Conservation (phyloP, 2,329 filamentous ascomycete species). For the Leptographium procerum region DNA sequence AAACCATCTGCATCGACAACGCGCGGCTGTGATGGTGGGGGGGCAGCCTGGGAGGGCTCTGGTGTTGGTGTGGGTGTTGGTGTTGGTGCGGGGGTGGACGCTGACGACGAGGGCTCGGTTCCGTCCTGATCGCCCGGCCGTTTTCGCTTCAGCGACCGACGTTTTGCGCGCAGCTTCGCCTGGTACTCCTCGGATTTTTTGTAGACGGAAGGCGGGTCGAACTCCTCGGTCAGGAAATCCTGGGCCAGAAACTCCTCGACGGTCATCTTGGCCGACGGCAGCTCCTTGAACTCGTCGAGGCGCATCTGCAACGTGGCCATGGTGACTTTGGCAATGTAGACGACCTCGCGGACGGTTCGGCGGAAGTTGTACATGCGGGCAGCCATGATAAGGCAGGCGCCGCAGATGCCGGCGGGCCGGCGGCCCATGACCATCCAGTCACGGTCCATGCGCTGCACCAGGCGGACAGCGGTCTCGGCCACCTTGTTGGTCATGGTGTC, state of each 20-base stretch:
- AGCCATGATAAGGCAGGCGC: constrained; percentile 86
- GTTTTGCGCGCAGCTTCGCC: constrained; percentile 38
- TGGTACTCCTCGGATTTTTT: constrained; percentile 50
- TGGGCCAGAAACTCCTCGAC: constrained; percentile 74
- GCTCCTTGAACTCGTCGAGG: constrained; percentile 81
- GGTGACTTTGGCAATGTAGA: constrained; percentile 96
- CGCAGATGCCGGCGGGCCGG: constrained; percentile 85
- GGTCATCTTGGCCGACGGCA: constrained; percentile 72
- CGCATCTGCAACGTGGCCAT: constrained; percentile 88
- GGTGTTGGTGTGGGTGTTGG: neutral
- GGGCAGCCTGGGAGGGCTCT: neutral
- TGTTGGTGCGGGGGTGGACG: neutral
- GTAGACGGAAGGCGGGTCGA: constrained; percentile 78
- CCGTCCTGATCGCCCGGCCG: constrained; percentile 14
- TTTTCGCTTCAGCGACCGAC: constrained; percentile 33
- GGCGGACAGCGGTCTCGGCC: constrained; percentile 74
- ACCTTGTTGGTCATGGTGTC: constrained; percentile 70
- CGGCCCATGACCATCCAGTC: constrained; percentile 97
- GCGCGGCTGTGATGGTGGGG: neutral
- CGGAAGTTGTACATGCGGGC: constrained; percentile 98
- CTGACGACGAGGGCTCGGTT: neutral
- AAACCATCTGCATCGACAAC: constrained; percentile 54
- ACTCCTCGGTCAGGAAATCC: constrained; percentile 31
- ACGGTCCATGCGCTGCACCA: constrained; percentile 84
- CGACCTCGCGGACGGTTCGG: constrained; percentile 81